Conservation (phyloP, 169 alveolate species). For the Plasmodium knowlesi region DNA sequence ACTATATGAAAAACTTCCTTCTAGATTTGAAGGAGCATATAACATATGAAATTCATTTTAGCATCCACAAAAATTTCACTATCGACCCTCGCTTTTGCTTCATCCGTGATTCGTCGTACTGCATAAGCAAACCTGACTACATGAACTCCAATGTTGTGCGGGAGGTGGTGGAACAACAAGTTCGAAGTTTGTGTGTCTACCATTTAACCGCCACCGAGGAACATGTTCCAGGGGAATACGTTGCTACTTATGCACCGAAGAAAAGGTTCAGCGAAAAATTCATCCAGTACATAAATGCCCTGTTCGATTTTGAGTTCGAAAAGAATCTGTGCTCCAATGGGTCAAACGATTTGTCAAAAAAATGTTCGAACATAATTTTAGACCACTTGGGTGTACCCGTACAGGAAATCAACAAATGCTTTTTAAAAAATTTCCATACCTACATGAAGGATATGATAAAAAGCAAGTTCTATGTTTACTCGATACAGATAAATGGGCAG, state of each 20-base stretch:
- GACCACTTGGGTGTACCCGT: constrained; percentile 13
- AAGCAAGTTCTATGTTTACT: constrained; percentile 54
- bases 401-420: constrained; percentile 40
- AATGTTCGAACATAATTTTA: constrained; percentile 54
- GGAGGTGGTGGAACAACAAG: constrained; percentile 72
- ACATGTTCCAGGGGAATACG: neutral
- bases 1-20: constrained; percentile 40
- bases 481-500: constrained; percentile 47
- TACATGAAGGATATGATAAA: constrained; percentile 65
- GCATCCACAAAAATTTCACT: constrained; percentile 47
- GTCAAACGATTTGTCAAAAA: constrained; percentile 57
- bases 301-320: constrained; percentile 64
- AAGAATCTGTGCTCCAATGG: constrained; percentile 48
- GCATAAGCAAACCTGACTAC: constrained; percentile 66
- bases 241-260: neutral
- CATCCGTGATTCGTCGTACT: constrained; percentile 59
- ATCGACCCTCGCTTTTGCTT: constrained; percentile 66
- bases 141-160: constrained; percentile 47
- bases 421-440: constrained; percentile 43
- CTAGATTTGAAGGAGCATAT: constrained; percentile 30
- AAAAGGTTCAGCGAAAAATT: constrained; percentile 37
- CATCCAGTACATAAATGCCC: constrained; percentile 53
- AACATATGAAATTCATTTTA: constrained; percentile 56
- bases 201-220: constrained; percentile 22
- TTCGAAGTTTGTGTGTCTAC: constrained; percentile 55